phyloP scores from a whole-genome alignment of 2,329 filamentous ascomycete species.

The Botrytis paeoniae region DNA sequence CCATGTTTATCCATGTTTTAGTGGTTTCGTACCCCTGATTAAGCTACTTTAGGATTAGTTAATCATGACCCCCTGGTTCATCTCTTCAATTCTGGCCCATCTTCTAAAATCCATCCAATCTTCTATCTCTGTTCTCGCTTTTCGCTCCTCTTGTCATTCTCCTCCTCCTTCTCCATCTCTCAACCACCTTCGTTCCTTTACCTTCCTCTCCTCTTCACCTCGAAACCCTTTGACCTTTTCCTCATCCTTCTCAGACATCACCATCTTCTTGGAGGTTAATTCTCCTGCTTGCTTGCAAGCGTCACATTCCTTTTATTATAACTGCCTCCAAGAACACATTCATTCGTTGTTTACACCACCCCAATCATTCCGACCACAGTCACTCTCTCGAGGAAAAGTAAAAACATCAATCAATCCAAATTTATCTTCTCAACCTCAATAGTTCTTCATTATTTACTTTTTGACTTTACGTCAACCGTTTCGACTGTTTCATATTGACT shows the following conservation, averaged over 20 bases:
- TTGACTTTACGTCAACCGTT: not conserved
- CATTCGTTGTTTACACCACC: slow-evolving; percentile 38
- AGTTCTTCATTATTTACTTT: not conserved
- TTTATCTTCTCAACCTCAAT: not conserved
- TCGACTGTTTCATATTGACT: not conserved
- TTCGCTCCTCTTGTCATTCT: not conserved
- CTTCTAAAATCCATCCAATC: not conserved
- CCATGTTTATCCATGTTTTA: not conserved
- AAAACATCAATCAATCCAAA: not conserved
- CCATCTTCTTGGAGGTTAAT: slow-evolving; percentile 24
- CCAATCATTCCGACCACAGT: slow-evolving; percentile 34
- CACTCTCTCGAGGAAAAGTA: slow-evolving; percentile 35
- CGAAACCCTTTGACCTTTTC: not conserved
- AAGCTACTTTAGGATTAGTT: not conserved
- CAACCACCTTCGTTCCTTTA: slow-evolving; percentile 19
- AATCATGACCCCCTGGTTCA: not conserved
- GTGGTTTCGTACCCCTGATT: slow-evolving; percentile 11
- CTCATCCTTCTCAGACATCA: slow-evolving; percentile 33
- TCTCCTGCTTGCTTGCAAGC: slow-evolving; percentile 52
- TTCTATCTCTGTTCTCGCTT: not conserved
- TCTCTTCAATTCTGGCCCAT: slow-evolving; percentile 10
- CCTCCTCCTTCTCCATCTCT: slow-evolving; percentile 18
- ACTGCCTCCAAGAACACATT: slow-evolving; percentile 34
- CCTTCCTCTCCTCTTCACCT: slow-evolving; percentile 27
- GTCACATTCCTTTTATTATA: slow-evolving; percentile 51